phyloP scores from a whole-genome alignment of 495 filamentous ascomycete genomes.

The Aspergillus indologenus region DNA sequence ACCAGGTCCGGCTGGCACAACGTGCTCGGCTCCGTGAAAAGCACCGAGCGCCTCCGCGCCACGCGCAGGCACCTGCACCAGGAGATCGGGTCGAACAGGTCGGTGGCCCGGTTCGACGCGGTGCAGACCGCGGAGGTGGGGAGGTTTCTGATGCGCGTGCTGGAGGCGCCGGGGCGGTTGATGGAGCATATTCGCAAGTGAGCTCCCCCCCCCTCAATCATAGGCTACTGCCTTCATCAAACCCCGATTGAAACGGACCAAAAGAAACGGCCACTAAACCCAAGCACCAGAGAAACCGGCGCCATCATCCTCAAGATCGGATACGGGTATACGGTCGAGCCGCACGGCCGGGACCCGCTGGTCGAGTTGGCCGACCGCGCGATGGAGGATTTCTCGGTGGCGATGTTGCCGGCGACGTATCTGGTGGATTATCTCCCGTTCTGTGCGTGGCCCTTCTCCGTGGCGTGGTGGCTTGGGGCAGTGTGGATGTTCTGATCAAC shows the following conservation, averaged over 20 bases:
- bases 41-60: conserved; percentile 31
- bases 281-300: conserved; percentile 41
- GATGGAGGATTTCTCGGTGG: conserved; percentile 39
- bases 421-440: conserved; percentile 44
- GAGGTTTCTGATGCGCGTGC: conserved; percentile 40
- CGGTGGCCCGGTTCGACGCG: conserved; percentile 31
- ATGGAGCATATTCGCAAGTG: conserved; percentile 35
- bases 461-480: not conserved
- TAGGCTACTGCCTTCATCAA: too few relatives aligned
- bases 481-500: not conserved
- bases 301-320: conserved; percentile 45
- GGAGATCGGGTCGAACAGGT: conserved; percentile 24
- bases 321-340: conserved; percentile 49
- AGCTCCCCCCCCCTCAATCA: too few relatives aligned
- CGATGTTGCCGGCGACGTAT: conserved; percentile 42
- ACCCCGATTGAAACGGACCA: too few relatives aligned
- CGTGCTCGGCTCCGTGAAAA: conserved; percentile 29
- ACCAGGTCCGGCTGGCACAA: conserved; percentile 34
- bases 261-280: too few relatives aligned
- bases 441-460: conserved; percentile 11
- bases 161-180: conserved; percentile 34
- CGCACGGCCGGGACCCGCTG: conserved; percentile 38
- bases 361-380: conserved; percentile 36
- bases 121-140: conserved; percentile 38
- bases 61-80: conserved; percentile 38